Evolutionary conservation across 495 filamentous ascomycete species (phyloP), one percentile per base, ranked within the genome.

Genomic region (Usnea hakonensis): DNA sequence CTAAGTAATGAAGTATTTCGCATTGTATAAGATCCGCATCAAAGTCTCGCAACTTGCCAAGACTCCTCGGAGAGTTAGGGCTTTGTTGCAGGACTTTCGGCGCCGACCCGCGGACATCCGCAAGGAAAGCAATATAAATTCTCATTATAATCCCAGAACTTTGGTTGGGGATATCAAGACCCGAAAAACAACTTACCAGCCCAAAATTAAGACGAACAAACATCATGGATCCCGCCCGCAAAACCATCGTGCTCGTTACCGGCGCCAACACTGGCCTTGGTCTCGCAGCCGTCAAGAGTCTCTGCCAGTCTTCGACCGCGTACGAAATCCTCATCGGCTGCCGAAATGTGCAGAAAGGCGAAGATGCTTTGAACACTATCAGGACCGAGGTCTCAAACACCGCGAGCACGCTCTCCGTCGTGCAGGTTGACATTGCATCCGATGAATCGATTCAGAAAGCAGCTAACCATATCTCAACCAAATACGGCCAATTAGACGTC

Each of bases 181-280:
- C n/a, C n/a, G n/a, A n/a, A n/a, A n/a, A n/a, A n/a, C n/a, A n/a
- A n/a, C n/a, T n/a, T n/a, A n/a, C n/a, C n/a, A n/a, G n/a, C n/a
- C n/a, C n/a, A n/a, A n/a, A n/a, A n/a, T n/a, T n/a, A n/a, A n/a
- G n/a, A n/a, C n/a, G n/a, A n/a, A n/a, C n/a, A n/a, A n/a, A n/a
- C n/a, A n/a, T n/a, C n/a, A n/a, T n/a, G n/a, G n/a, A n/a, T n/a
- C n/a, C n/a, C n/a, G n/a, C n/a, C n/a, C n/a, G n/a, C n/a, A n/a
- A n/a, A n/a, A n/a, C n/a, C n/a, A 66, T 75, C 41, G 70, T 77
- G 19, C 64, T 79, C 19, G 69, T 79, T 41, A 79, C 76, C 2
- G 76, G 69, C 38, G 69, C 57, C 59, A 79, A 77, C 55, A 73
- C 52, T 23, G 77, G 77, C 46, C 65, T 79, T 56, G 77, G 77